Percentiles rank a stretch among this genome's conserved stretches.
phyloP scores from a whole-genome alignment of 768 basidiomycete genomes.

The Kwoniella botswanensis region DNA sequence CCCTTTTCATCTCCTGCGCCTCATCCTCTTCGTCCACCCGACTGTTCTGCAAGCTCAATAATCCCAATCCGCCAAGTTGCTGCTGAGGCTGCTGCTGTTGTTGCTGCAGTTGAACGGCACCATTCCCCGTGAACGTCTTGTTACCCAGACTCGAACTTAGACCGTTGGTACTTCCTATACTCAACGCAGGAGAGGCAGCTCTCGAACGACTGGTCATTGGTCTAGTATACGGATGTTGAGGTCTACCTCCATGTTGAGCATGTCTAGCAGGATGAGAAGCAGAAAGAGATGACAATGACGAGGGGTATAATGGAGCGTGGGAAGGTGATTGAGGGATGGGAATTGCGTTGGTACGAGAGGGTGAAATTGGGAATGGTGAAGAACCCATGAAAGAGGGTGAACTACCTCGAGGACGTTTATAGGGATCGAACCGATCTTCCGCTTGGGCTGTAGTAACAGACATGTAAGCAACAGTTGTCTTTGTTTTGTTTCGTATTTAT shows the following conservation, averaged over 20 bases:
- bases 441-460: conserved; percentile 32
- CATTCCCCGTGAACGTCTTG: not conserved
- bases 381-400: conserved; percentile 36
- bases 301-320: conserved; percentile 31
- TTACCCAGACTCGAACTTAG: conserved; percentile 31
- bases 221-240: conserved; percentile 41
- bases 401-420: conserved; percentile 49
- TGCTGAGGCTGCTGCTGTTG: conserved; percentile 19
- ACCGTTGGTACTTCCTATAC: conserved; percentile 44
- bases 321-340: conserved; percentile 48
- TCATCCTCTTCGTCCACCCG: conserved; percentile 21
- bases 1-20: conserved; percentile 31
- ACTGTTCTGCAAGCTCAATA: conserved; percentile 40
- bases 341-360: conserved; percentile 37
- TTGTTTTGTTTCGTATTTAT: not conserved
- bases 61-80: conserved; percentile 46
- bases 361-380: conserved; percentile 30
- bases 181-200: conserved; percentile 47
- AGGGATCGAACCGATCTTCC: conserved; percentile 54
- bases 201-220: conserved; percentile 41
- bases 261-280: conserved; percentile 14
- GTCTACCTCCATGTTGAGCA: conserved; percentile 2
- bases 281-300: conserved; percentile 22
- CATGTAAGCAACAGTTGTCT: not conserved
- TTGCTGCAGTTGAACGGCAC: conserved; percentile 11